A percentile compares a stretch with the other conserved stretches of the same genome.
These are phyloP conservation scores for Sarcomyxa edulis DNA, from an alignment of 768 basidiomycete species.

Conservation along the genomic window DNA sequence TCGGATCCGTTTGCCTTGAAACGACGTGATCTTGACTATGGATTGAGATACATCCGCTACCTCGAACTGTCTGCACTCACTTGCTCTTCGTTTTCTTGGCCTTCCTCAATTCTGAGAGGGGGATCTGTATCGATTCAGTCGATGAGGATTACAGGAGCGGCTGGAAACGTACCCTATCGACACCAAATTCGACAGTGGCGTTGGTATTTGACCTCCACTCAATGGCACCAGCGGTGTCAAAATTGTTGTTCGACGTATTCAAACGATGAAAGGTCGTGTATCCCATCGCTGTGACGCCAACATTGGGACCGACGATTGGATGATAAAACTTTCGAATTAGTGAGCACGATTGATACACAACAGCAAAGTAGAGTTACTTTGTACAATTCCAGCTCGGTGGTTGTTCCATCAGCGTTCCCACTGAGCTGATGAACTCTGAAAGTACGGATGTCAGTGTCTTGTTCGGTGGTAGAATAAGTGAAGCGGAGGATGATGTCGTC, in stretches of 20 bases:
- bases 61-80: conserved; percentile 23
- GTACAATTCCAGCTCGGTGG: conserved; percentile 33
- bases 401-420: conserved; percentile 13
- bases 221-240: conserved; percentile 49
- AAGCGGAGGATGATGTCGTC: conserved; percentile 35
- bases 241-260: conserved; percentile 35
- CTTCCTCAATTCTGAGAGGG: conserved; percentile 43
- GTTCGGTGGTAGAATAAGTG: conserved; percentile 21
- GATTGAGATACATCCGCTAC: not conserved
- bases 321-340: conserved; percentile 32
- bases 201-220: conserved; percentile 44
- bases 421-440: conserved; percentile 32
- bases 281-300: too few species aligned
- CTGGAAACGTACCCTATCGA: conserved; percentile 31
- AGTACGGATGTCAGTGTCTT: conserved; percentile 34
- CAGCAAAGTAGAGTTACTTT: too few species aligned
- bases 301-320: conserved; percentile 35
- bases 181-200: conserved; percentile 43
- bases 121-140: conserved; percentile 15
- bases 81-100: conserved; percentile 44
- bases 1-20: conserved; percentile 43
- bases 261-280: conserved; percentile 47
- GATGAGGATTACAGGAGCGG: not conserved
- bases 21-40: conserved; percentile 44
- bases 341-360: conserved; percentile 3